These are phyloP conservation scores for Sclerotiophoma versabilis DNA, from an alignment of 2,329 filamentous ascomycete species.

Conservation along the genomic window DNA sequence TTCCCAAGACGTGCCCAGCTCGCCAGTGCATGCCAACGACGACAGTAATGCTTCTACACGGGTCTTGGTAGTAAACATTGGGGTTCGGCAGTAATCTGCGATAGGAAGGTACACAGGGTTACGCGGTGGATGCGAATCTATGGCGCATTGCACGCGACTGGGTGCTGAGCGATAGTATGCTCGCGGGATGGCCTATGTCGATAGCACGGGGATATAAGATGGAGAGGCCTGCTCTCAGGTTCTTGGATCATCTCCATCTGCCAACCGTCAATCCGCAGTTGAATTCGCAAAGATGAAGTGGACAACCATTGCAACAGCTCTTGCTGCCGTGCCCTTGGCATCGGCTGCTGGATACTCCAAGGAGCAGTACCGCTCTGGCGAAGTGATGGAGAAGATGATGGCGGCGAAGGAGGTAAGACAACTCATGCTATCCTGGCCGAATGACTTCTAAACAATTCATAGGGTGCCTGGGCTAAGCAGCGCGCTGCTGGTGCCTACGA, in stretches of 20 bases:
- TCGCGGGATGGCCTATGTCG: slow-evolving; percentile 1
- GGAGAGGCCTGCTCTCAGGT: slow-evolving; percentile 16
- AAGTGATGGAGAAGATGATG: slow-evolving; percentile 48
- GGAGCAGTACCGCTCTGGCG: slow-evolving; percentile 43
- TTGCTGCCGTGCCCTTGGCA: slow-evolving; percentile 41
- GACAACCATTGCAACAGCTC: slow-evolving; percentile 36
- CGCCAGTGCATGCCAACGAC: slow-evolving; percentile 21
- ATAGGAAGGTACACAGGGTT: slow-evolving; percentile 44
- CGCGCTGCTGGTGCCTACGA: slow-evolving; percentile 42
- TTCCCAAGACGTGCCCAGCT: slow-evolving; percentile 29
- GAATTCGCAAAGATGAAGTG: slow-evolving; percentile 43
- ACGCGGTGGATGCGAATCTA: slow-evolving; percentile 18
- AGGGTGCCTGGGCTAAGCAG: slow-evolving; percentile 43
- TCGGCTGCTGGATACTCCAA: slow-evolving; percentile 38
- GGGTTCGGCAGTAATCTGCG: slow-evolving; percentile 30
- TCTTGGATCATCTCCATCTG: slow-evolving; percentile 28
- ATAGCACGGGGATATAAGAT: slow-evolving; percentile 25
- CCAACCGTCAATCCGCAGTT: slow-evolving; percentile 30
- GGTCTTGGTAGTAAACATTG: slow-evolving; percentile 41
- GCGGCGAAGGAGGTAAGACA: slow-evolving; percentile 38
- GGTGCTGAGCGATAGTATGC: slow-evolving; percentile 13
- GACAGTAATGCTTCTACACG: slow-evolving; percentile 29
- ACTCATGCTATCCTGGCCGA: background rate
- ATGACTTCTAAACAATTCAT: slow-evolving; percentile 17
- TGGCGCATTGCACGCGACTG: slow-evolving; percentile 25